Percentiles rank a stretch among this genome's conserved stretches.
Evolutionary conservation across 1,139 yeast species (phyloP).

Genomic region (Sugiyamaella xylanicola): DNA sequence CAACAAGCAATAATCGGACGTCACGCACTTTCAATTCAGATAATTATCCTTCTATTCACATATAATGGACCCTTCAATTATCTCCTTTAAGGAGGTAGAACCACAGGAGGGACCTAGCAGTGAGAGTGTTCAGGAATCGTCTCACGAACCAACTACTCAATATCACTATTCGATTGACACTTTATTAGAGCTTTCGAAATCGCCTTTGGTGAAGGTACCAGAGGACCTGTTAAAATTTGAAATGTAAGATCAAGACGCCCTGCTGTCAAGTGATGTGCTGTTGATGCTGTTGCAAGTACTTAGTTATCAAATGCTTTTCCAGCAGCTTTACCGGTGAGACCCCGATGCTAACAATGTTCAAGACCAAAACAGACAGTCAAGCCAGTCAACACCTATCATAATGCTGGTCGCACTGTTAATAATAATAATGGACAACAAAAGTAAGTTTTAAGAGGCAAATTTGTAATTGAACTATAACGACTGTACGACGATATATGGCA

Average conservation of each 20-base stretch:
- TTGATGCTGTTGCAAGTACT: too few species aligned
- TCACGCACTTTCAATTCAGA: too few species aligned
- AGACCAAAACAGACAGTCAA: slow-evolving; percentile 15
- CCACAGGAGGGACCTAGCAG: background rate
- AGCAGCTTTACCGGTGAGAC: background rate
- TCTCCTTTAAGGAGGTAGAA: slow-evolving; percentile 15
- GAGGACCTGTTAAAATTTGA: slow-evolving; percentile 19
- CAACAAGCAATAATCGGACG: too few species aligned
- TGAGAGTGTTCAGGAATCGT: too few species aligned
- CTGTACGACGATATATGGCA: background rate
- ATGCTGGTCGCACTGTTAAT: slow-evolving; percentile 8
- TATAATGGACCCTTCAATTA: slow-evolving; percentile 18
- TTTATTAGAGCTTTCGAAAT: slow-evolving; percentile 26
- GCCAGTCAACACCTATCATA: slow-evolving; percentile 14
- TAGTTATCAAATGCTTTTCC: too few species aligned
- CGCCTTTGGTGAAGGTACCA: slow-evolving; percentile 32
- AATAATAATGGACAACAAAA: background rate
- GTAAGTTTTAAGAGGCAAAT: slow-evolving; percentile 4
- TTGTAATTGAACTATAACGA: background rate
- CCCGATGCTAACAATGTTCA: background rate
- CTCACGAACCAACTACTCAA: background rate
- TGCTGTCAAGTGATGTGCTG: too few species aligned
- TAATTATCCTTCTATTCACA: background rate
- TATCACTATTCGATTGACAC: slow-evolving; percentile 25
- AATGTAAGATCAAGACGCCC: too few species aligned